phyloP scores from a whole-genome alignment of 176 grass and related monocot genomes.

The Triticum aestivum region DNA sequence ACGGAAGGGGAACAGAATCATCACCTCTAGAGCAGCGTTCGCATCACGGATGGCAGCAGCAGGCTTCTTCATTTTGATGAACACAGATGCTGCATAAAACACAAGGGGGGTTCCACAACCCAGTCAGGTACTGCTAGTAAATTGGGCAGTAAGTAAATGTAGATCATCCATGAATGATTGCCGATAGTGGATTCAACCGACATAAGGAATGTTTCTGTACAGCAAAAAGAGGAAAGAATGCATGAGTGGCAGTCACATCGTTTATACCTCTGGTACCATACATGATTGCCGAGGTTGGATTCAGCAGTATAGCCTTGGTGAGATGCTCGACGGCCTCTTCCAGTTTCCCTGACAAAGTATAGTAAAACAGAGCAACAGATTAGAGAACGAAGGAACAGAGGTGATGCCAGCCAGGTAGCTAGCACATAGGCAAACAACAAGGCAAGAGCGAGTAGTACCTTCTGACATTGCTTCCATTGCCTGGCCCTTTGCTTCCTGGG shows the following conservation, averaged over 20 bases:
- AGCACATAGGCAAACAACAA: not conserved
- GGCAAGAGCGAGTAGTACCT: conserved; percentile 24
- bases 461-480: conserved; percentile 90
- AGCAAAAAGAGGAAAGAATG: not conserved
- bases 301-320: conserved; percentile 80
- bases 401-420: not conserved
- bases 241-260: not conserved
- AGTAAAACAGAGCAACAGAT: not conserved
- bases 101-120: not conserved
- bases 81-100: conserved; percentile 64
- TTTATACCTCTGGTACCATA: conserved; percentile 82
- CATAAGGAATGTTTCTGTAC: not conserved
- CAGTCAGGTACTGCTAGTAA: not conserved
- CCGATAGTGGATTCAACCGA: not conserved
- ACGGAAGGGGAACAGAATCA: not conserved
- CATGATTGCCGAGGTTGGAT: conserved; percentile 94
- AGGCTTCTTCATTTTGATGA: conserved; percentile 98
- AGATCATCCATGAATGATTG: not conserved
- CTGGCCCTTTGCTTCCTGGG: conserved; percentile 82
- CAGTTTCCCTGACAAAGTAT: conserved; percentile 53
- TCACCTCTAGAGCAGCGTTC: conserved; percentile 83
- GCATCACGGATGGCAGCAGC: conserved; percentile 93
- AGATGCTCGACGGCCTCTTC: conserved; percentile 87
- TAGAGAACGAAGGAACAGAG: not conserved
- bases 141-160: not conserved